Evolutionary conservation across 2,329 filamentous ascomycete genomes (phyloP), one percentile per base, ranked within the genome.

Genomic region (Zalaria sp.): DNA sequence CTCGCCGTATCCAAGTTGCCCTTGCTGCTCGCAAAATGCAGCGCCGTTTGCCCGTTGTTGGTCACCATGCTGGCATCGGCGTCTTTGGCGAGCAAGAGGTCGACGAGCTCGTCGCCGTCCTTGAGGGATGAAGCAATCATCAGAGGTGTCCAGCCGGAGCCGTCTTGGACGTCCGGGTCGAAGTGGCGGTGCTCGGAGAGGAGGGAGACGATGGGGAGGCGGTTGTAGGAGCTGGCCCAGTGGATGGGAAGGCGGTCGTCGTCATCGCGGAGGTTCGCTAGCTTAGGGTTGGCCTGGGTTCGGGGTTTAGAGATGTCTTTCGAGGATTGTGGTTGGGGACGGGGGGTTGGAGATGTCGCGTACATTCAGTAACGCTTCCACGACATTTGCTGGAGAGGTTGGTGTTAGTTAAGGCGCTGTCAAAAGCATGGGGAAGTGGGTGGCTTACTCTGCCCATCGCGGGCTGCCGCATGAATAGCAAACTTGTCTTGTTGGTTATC

Each of bases 11-110:
- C 84, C 36, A 95, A 67, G 57, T 93, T 88, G 53, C 77, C 77
- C 62, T 98, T 98, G 28, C 87, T 94, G 9, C 84, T 81, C 38
- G 87, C 79, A 57, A 96, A 94, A 62, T 96, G 89, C 18, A 98
- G 73, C 6, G 82, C 85, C 25, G 87, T 94, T 64, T 83, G 81
- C 46, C 79, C 80, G 45, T 66, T 75, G 57, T 76, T 71, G 77
- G 81, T 89, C 61, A 81, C 86, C 46, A 76, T 69, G 53, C 85
- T 82, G 0, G 83, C 69, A 51, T 87, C 79, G 3, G 84, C 83
- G 28, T 73, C 79, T 54, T 78, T 81, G 40, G 68, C 64, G 2
- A 91, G 66, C 6, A 91, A 68, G 2, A 86, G 60, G 35, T 77
- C 71, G 9, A 87, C 71, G 2, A 88, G 63, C 6, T 71, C 69